Evolutionary conservation across 768 basidiomycete species (phyloP).

Genomic region (Clitopilus passeckerianus): DNA sequence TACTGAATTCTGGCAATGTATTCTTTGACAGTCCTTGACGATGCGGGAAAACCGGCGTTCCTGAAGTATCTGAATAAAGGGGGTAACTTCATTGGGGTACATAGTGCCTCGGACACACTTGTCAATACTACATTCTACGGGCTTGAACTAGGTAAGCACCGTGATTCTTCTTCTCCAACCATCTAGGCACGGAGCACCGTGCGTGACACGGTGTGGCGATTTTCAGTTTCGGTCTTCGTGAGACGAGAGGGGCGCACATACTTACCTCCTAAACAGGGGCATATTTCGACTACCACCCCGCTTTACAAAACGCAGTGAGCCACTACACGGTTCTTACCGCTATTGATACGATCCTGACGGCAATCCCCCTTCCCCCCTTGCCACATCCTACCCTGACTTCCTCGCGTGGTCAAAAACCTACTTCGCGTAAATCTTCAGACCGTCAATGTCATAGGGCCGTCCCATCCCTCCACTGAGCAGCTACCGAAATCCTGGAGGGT

Average conservation of each 20-base stretch:
- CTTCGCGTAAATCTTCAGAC: constrained; percentile 32
- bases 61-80: constrained; percentile 61
- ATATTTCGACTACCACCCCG: constrained; percentile 68
- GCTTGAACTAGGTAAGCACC: constrained; percentile 45
- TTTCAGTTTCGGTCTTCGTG: background rate
- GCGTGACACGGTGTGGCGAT: background rate
- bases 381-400: background rate
- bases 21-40: constrained; percentile 47
- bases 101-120: constrained; percentile 60
- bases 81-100: constrained; percentile 68
- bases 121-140: constrained; percentile 53
- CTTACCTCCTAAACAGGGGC: constrained; percentile 35
- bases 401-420: background rate
- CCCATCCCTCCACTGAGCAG: constrained; percentile 58
- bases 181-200: background rate
- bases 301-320: constrained; percentile 59
- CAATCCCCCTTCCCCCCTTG: background rate
- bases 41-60: constrained; percentile 53
- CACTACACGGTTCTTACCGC: background rate
- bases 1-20: background rate
- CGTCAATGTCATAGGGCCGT: constrained; percentile 48
- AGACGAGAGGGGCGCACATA: background rate
- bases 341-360: constrained; percentile 10
- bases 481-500: constrained; percentile 49
- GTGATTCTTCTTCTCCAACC: background rate